Conservation (phyloP, 2,329 filamentous ascomycete species). For the Zymoseptoria brevis region DNA sequence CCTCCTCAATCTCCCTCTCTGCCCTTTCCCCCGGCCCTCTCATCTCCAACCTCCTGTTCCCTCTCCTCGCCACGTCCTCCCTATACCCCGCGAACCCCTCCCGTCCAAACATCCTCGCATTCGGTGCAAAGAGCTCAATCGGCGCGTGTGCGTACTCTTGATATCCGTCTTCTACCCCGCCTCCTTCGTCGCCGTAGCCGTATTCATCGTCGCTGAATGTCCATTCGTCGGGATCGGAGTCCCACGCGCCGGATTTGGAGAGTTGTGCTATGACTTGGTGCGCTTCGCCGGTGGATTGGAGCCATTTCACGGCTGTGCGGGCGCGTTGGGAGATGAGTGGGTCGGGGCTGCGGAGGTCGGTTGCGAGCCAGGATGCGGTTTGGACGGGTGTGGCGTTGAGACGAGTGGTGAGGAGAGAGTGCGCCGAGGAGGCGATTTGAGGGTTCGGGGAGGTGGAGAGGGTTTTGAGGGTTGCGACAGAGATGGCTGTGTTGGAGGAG, state of each 20-base stretch:
- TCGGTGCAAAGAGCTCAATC: background rate
- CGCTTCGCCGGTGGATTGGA: background rate
- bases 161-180: background rate
- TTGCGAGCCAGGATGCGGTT: background rate
- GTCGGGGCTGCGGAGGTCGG: background rate
- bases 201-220: background rate
- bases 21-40: background rate
- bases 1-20: background rate
- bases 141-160: background rate
- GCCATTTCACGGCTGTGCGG: background rate
- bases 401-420: conserved; percentile 22
- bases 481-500: conserved; percentile 28
- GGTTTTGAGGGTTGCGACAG: conserved; percentile 33
- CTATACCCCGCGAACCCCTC: background rate
- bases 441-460: conserved; percentile 37
- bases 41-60: background rate
- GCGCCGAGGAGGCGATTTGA: conserved; percentile 36
- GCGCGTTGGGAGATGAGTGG: background rate
- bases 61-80: background rate
- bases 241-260: background rate
- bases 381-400: conserved; percentile 4
- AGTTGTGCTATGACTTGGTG: background rate
- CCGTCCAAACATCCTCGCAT: background rate
- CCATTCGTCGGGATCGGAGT: background rate
- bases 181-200: background rate